Conservation (phyloP, 768 basidiomycete genomes). For the Mycena vulgaris region DNA sequence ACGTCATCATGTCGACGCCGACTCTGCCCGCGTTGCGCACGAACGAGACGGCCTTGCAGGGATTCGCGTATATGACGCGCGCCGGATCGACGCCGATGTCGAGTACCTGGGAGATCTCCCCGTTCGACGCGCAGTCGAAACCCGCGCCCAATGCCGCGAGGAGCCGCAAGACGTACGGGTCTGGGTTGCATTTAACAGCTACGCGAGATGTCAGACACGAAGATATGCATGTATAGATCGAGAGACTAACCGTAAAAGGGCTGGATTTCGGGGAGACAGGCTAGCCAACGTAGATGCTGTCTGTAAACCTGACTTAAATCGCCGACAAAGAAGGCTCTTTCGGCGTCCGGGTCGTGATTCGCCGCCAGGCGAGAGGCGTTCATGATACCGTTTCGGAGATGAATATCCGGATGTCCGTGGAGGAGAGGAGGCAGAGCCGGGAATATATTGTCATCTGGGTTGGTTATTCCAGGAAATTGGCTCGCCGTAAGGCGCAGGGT, state of each 20-base stretch:
- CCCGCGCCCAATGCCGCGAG: conserved; percentile 92
- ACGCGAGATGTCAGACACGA: conserved; percentile 42
- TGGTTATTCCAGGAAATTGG: conserved; percentile 62
- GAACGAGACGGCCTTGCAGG: conserved; percentile 97
- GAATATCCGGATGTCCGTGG: conserved; percentile 79
- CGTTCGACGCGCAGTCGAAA: conserved; percentile 97
- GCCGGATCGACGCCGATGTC: conserved; percentile 81
- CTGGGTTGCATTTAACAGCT: conserved; percentile 99
- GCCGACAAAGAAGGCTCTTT: conserved; percentile 96
- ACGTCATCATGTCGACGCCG: conserved; percentile 95
- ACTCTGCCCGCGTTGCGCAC: conserved; percentile 85
- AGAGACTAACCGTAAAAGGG: conserved; percentile 86
- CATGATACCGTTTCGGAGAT: conserved; percentile 86
- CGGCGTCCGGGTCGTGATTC: conserved; percentile 76
- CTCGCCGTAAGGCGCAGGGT: conserved; percentile 83
- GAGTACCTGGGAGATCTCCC: conserved; percentile 93
- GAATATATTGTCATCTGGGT: conserved; percentile 69
- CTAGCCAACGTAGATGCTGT: conserved; percentile 88
- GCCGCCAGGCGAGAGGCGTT: conserved; percentile 59
- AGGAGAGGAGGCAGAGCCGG: conserved; percentile 76
- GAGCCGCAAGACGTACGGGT: conserved; percentile 92
- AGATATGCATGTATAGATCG: conserved; percentile 38
- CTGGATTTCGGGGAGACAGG: conserved; percentile 83
- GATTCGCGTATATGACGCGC: conserved; percentile 97
- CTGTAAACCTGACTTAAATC: conserved; percentile 91